Conservation (phyloP, 805 yeast species). For the Komagataella mondaviorum region DNA sequence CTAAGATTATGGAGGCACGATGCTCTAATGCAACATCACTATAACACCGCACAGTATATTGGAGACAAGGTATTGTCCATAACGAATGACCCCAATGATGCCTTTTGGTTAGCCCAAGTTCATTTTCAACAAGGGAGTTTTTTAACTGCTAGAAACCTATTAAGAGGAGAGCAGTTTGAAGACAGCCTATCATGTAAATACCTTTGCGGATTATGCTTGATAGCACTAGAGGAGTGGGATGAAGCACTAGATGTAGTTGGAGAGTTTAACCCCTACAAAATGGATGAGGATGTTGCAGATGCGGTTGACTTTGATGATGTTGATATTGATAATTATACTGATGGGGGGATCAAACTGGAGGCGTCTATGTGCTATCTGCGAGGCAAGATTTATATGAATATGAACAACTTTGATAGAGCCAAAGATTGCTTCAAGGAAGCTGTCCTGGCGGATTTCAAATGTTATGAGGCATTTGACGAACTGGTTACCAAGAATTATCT, state of each 20-base stretch:
- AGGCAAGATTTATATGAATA: constrained; percentile 72
- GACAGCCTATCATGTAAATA: constrained; percentile 67
- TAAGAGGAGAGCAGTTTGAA: constrained; percentile 42
- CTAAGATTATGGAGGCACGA: constrained; percentile 88
- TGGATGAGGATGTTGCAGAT: constrained; percentile 21
- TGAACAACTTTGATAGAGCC: constrained; percentile 75
- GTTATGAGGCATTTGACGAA: constrained; percentile 85
- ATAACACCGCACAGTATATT: constrained; percentile 76
- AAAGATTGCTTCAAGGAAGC: constrained; percentile 84
- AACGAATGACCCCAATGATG: constrained; percentile 83
- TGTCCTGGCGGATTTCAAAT: constrained; percentile 73
- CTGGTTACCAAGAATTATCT: constrained; percentile 58
- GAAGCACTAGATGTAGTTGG: constrained; percentile 83
- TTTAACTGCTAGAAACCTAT: constrained; percentile 62
- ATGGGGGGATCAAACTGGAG: constrained; percentile 80
- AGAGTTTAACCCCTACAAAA: constrained; percentile 59
- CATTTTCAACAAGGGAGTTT: constrained; percentile 65
- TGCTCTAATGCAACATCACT: constrained; percentile 85
- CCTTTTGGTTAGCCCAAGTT: constrained; percentile 93
- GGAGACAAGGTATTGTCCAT: constrained; percentile 83
- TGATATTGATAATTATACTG: constrained; percentile 17
- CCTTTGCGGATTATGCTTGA: constrained; percentile 61
- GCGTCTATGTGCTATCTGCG: constrained; percentile 78
- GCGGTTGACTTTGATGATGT: background rate
- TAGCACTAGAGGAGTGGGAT: constrained; percentile 67